phyloP scores from a whole-genome alignment of 805 yeast species.

The Candida ponderosae region DNA sequence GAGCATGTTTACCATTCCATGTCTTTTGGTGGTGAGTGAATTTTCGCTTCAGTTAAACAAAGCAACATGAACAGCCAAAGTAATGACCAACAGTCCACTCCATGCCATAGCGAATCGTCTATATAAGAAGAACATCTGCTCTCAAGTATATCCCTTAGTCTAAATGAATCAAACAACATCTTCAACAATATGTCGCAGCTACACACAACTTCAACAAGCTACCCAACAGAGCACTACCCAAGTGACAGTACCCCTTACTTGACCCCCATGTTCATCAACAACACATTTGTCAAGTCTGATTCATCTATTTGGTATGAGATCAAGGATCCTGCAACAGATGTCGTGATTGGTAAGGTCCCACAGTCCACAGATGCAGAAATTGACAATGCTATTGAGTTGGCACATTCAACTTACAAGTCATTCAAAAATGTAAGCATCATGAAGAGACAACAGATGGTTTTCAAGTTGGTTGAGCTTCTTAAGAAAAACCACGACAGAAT shows the following conservation, averaged over 20 bases:
- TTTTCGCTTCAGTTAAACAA: too few relatives aligned
- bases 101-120: too few relatives aligned
- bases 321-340: slow-evolving; percentile 67
- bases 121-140: too few relatives aligned
- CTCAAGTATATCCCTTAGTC: too few relatives aligned
- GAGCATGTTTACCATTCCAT: too few relatives aligned
- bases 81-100: too few relatives aligned
- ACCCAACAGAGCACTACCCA: slow-evolving; percentile 33
- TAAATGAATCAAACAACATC: neutral
- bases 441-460: slow-evolving; percentile 54
- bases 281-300: slow-evolving; percentile 35
- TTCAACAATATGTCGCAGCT: slow-evolving; percentile 11
- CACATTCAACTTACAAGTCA: slow-evolving; percentile 48
- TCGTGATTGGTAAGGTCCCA: slow-evolving; percentile 58
- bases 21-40: too few relatives aligned
- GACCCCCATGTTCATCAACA: slow-evolving; percentile 42
- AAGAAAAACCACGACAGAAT: slow-evolving; percentile 60
- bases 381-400: slow-evolving; percentile 54
- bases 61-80: too few relatives aligned
- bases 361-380: slow-evolving; percentile 60
- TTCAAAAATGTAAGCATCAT: slow-evolving; percentile 31
- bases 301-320: slow-evolving; percentile 54
- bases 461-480: slow-evolving; percentile 58
- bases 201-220: slow-evolving; percentile 26
- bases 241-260: slow-evolving; percentile 33